Base-by-base conservation (phyloP, 768 basidiomycete genomes). In the Arthromyces matolae region DNA sequence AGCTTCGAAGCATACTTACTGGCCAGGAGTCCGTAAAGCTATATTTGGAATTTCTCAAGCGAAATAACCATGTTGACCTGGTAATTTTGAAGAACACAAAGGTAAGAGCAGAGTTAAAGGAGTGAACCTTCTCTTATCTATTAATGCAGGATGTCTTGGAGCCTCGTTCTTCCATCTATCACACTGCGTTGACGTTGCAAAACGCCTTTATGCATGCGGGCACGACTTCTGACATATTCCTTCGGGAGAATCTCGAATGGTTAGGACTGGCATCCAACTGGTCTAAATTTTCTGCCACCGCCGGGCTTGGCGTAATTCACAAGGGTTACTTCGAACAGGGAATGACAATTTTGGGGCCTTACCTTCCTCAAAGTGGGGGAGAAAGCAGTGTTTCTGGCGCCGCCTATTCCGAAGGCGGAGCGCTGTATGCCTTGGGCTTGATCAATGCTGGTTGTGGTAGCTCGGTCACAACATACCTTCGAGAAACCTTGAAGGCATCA, bases 201-300 rank as follows among this genome's bases (percentile, higher is more conserved):
- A 97, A 99, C 65, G 93, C 96, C 1, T 98, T 94, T 65, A 94
- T 95, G 83, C 86, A 96, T 62, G 84, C 95, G n/a, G 96, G 96
- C 38, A 99, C 96, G 3, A 93, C 93, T 0, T 94, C 93, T 1
- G 96, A 99, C 60, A 63, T 79, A 20, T 99, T 98, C 71, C 73
- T 99, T 16, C 84, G 93, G 10, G 91, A 97, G 43, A 98, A 98
- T 64, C 78, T 99, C 27, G 95, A 97, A 62, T 99, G 94, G 93
- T 80, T 99, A 4, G 89, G 83, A 8, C 79, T 91, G 44, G 96
- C 96, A 3, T 86, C 86, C 22, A 98, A 99, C 64, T 99, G 96
- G 96, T 90, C 93, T 23, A 99, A 98, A 62, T 99, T 98, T 70
- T 91, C 93, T 3, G 92, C 96, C 5, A 97, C 96, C 10, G 93